Base-by-base conservation (phyloP, 2,329 filamentous ascomycete species). In the Xylariales sp. region DNA sequence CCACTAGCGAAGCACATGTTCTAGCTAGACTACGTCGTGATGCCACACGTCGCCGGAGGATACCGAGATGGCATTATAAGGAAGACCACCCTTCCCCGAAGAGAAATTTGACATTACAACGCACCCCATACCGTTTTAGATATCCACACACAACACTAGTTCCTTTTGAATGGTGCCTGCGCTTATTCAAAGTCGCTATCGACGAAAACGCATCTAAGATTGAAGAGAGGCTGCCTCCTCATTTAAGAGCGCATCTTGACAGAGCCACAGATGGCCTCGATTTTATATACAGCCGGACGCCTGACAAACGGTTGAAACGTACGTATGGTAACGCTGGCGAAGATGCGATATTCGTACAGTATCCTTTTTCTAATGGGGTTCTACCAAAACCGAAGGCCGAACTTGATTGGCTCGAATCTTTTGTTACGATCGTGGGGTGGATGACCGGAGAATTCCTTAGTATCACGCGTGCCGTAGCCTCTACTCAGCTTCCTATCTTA, bases 121-220 rank as follows among this genome's bases (percentile, higher is more conserved):
- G 36, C 7, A 58, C 43, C 7, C 50, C 46, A 14, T 62, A 49
- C 45, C 56, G 66, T 30, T 68, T 68, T n/a, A 60, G 57, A 65
- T 65, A 62, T 34, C 66, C 66, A n/a, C 57, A 68, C 14, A 34
- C 62, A 12, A 56, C 45, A 7, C 48, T 68, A 5, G 62, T 68
- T 53, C 62, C 66, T 30, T 68, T 61, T 23, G 56, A 68, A 18
- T 68, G 58, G 66, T 68, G 66, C n/a, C 18, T 68, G 23, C 56
- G 61, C 1, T 32, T 68, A 53, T 65, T 68, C 41, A 60, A 65
- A 49, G 41, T 48, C n/a, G 58, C 43, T 30, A 5, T 56, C 3
- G 48, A 58, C 28, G 28, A 30, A 28, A 12, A 48, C 10, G 28
- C 14, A 7, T 30, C 39, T 12, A 28, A 43, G 28, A 48, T 65